Conservation (phyloP, 2,329 filamentous ascomycete genomes). For the Diaporthe sp. region DNA sequence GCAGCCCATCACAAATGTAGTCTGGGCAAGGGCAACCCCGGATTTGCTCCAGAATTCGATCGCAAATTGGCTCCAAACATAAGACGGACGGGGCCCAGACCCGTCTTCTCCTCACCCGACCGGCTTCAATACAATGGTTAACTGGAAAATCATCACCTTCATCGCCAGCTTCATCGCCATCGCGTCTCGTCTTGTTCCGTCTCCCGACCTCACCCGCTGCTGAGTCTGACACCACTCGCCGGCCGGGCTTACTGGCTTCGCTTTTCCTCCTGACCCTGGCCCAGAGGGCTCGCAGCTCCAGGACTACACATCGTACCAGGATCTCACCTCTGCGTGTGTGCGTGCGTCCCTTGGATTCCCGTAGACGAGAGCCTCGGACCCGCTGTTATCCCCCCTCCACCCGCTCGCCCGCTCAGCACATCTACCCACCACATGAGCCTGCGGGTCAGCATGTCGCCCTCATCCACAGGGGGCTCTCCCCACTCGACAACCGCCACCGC, state of each 20-base stretch:
- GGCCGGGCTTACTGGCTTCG: conserved; percentile 27
- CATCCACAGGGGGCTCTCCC: conserved; percentile 68
- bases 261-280: not conserved
- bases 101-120: conserved; percentile 27
- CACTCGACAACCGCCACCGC: conserved; percentile 56
- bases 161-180: conserved; percentile 4
- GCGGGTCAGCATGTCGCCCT: conserved; percentile 61
- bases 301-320: not conserved
- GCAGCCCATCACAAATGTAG: conserved; percentile 30
- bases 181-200: not conserved
- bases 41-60: conserved; percentile 40
- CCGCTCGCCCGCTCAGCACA: conserved; percentile 44
- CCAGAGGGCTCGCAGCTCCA: not conserved
- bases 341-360: conserved; percentile 7
- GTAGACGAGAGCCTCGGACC: conserved; percentile 22
- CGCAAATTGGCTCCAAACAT: conserved; percentile 37
- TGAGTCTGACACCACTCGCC: conserved; percentile 20
- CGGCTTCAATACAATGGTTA: conserved; percentile 20
- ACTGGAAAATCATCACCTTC: conserved; percentile 9
- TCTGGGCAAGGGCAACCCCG: conserved; percentile 38
- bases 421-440: conserved; percentile 44
- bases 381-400: conserved; percentile 42
- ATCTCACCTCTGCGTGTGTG: not conserved
- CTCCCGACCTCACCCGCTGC: not conserved
- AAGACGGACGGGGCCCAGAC: conserved; percentile 39